Base-by-base conservation (phyloP, 805 yeast species). In the Starmera quercuum region DNA sequence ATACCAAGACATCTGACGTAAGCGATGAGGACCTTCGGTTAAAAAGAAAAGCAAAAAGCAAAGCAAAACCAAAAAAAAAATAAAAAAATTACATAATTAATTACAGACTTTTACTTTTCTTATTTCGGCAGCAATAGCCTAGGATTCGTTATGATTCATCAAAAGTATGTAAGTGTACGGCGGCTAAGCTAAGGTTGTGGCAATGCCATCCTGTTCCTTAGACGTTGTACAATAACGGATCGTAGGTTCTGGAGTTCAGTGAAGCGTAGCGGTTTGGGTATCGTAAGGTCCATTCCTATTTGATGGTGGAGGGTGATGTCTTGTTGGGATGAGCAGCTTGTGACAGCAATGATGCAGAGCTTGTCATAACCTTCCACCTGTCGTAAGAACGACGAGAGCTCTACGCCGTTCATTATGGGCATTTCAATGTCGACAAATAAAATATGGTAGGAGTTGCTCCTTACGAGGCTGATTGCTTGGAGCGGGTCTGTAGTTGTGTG, bases 351-450 rank as follows among this genome's bases (percentile, higher is more conserved):
- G n/a, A 62, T 35, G 5, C 62, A 64, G 30, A 56, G 39, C 4
- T 43, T 26, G 29, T 53, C 47, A 15, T 26, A 10, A 12, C 18
- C 18, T 17, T 33, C 19, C 16, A 30, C 12, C 16, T 33, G 21
- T 31, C 53, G 33, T 3, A 54, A 41, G 14, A 30, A 32, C 18
- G 35, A 38, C n/a, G 66, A 59, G 16, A 66, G 49, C 15, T 64
- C 64, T 6, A 61, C 47, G 10, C 71, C 71, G 14, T 59, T 47
- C 14, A 65, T 49, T 10, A 42, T 45, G 5, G 71, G 71, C 71
- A 66, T 66, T 38, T 66, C 71, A 21, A 66, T 66, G 41, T 66
- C 71, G 26, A 65, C 47, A 33, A 65, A 66, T 7, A 63, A 49
- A 21, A 58, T 43, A 36, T 63, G 63, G 32, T 47, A 60, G 13